A percentile compares a stretch with the other conserved stretches of the same genome.
phyloP scores from a whole-genome alignment of 2,329 filamentous ascomycete species.

The Orbilia ellipsospora region DNA sequence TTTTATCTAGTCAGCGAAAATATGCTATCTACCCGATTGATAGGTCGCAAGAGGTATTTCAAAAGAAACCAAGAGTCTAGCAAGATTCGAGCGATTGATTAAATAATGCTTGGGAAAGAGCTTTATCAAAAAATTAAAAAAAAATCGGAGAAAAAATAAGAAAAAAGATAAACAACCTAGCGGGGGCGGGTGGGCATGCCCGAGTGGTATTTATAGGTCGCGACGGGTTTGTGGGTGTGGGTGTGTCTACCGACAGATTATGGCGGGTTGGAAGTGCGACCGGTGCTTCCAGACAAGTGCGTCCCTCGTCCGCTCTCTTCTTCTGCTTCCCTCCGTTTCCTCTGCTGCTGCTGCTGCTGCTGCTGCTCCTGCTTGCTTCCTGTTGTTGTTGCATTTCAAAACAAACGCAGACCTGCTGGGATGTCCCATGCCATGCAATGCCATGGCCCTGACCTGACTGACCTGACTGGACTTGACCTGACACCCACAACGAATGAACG shows the following conservation, averaged over 20 bases:
- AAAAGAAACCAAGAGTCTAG: too few species aligned
- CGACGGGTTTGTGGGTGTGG: background rate
- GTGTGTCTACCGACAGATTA: background rate
- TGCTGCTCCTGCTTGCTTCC: background rate
- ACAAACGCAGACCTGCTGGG: constrained; percentile 41
- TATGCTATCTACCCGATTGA: too few species aligned
- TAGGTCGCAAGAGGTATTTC: too few species aligned
- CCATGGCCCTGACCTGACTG: constrained; percentile 4
- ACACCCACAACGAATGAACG: background rate
- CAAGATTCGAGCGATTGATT: too few species aligned
- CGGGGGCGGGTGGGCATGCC: constrained; percentile 45
- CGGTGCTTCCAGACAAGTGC: too few species aligned
- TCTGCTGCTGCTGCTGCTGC: constrained; percentile 2
- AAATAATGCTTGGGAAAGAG: background rate
- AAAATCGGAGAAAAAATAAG: background rate
- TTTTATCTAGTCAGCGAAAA: too few species aligned
- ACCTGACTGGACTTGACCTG: constrained; percentile 3
- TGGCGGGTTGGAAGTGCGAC: background rate
- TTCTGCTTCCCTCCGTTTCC: background rate
- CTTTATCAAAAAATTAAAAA: background rate
- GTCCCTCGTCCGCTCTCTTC: background rate
- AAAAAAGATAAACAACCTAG: constrained; percentile 29
- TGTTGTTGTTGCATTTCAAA: constrained; percentile 35
- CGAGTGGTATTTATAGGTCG: constrained; percentile 47
- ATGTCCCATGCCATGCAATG: constrained; percentile 12